Evolutionary conservation across 306 rosid genomes (phyloP), one percentile per base, ranked within the genome.

Genomic region (Cucumis melo): DNA sequence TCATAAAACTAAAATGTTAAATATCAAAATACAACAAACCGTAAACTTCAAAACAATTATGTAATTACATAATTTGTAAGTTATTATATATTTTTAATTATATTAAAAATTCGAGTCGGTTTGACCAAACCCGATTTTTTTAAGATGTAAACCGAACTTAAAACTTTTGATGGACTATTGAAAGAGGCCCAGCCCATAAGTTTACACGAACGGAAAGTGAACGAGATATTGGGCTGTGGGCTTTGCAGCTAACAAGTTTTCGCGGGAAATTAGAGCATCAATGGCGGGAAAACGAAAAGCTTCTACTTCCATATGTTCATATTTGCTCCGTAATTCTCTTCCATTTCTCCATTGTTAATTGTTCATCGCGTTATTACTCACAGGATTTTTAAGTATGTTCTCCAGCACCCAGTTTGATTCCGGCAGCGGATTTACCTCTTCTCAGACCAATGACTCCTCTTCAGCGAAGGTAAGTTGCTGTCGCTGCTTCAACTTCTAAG

Each of bases 331-430:
- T 6, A 10, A 38, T 19, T 63, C n/a, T 17, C 13, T 21, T 4
- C 71, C 39, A 41, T 57, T 6, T 53, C 3, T 77, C 20, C 8
- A 12, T 21, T 57, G 36, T 8, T 12, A 15, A 54, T 21, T 51
- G 21, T 75, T 21, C 32, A 15, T 21, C 44, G 3, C 11, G 50
- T 54, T 83, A 73, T 78, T 74, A 64, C 36, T 82, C 82, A 70
- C 60, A 61, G 83, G 83, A 79, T 86, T 89, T 74, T 75, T 23
- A 13, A 71, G 56, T 92, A 95, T 92, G 99, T 90, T 85, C 79
- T 90, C 97, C 42, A 24, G 86, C 76, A 83, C 87, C 81, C 99
- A 92, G 87, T 88, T 89, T 42, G 98, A 95, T 6, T 4, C 84
- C 55, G 92, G 91, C 73, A 88, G 85, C 36, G 97, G 96, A 8